Evolutionary conservation across 495 filamentous ascomycete genomes (phyloP), one percentile per base, ranked within the genome.

Genomic region (Penicillium taxi): DNA sequence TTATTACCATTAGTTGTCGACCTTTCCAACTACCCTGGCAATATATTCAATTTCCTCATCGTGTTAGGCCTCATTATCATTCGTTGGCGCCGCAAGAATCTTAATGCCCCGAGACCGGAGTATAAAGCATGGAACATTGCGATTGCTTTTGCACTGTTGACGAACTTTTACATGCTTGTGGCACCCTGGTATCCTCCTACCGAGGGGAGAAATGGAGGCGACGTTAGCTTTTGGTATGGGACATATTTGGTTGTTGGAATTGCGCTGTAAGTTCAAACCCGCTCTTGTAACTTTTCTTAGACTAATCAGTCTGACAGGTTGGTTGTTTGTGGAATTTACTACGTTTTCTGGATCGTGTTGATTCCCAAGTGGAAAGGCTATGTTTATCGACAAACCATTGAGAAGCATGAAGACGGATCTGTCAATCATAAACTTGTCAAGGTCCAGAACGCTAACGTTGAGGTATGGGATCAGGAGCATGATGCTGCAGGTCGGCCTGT

Each of bases 161-260:
- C 74, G 0, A 69, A 76, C 21, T 20, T 74, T 0, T 82, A 77
- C 42, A 56, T 78, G 34, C 50, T 83, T 14, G 61, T 75, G 7
- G 75, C 75, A 51, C 79, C 79, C 4, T 82, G 78, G 80, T 81
- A 77, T 39, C 78, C 79, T 17, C 79, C 79, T 0, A 61, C 59
- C 1, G 63, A 54, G 3, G 79, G 79, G 0, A 63, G 66, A 0
- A 63, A 61, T 26, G 74, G 69, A 1, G 77, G 78, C 0, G 68
- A 76, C 38, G 75, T 82, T 2, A 78, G 69, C 32, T 82, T 83
- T 45, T 82, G 77, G 76, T 82, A 82, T 40, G 77, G 64, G 3
- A 80, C 77, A 5, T 81, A 81, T 39, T 58, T 64, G 14, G 75
- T 73, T 2, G 63, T 66, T 7, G 74, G 75, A 2, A 59, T 80